Conservation (phyloP, 441 rosid species). For the Monsonia emarginata region DNA sequence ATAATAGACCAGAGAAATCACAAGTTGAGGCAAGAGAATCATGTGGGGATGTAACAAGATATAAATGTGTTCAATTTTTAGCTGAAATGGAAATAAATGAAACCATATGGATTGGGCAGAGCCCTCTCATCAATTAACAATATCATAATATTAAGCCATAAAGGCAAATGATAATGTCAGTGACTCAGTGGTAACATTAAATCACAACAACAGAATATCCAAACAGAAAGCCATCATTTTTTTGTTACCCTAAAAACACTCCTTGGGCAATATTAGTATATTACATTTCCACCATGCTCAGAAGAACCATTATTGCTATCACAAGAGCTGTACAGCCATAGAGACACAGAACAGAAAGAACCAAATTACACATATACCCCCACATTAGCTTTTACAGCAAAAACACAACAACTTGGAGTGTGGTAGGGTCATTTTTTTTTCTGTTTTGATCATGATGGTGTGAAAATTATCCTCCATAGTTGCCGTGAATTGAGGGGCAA, state of each 20-base stretch:
- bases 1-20: background rate
- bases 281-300: slow-evolving; percentile 20
- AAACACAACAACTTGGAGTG: background rate
- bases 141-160: slow-evolving; percentile 22
- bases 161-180: slow-evolving; percentile 24
- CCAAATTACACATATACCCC: slow-evolving; percentile 22
- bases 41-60: background rate
- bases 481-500: slow-evolving; percentile 46
- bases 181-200: slow-evolving; percentile 3
- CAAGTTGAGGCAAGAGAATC: slow-evolving; percentile 2
- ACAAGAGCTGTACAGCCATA: slow-evolving; percentile 25
- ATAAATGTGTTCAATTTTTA: slow-evolving; percentile 24
- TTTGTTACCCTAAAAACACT: background rate
- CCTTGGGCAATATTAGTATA: background rate
- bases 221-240: background rate
- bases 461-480: slow-evolving; percentile 34
- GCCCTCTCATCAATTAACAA: slow-evolving; percentile 17
- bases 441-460: slow-evolving; percentile 11
- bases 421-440: slow-evolving; percentile 18
- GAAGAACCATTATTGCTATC: slow-evolving; percentile 25
- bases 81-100: slow-evolving; percentile 27
- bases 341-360: background rate
- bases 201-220: slow-evolving; percentile 13
- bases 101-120: slow-evolving; percentile 25
- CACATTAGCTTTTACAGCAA: background rate